Percentiles rank a stretch among this genome's conserved stretches.
These are phyloP conservation scores for Coleophoma crateriformis DNA, from an alignment of 2,329 filamentous ascomycete species.

Conservation along the genomic window DNA sequence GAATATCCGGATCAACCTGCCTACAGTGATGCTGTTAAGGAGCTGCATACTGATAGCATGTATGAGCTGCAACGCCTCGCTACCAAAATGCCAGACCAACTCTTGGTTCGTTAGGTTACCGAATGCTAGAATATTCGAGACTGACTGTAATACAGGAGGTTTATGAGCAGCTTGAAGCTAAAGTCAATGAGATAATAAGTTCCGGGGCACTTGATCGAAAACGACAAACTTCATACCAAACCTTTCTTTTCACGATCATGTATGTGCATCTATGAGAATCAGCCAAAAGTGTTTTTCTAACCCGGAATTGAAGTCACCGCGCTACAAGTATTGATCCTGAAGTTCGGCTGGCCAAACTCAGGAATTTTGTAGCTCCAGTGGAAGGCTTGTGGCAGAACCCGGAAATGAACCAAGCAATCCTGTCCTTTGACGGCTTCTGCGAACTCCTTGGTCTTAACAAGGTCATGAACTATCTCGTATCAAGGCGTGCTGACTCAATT, in stretches of 20 bases:
- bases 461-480: slow-evolving; percentile 73
- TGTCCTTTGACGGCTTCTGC: slow-evolving; percentile 74
- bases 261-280: slow-evolving; percentile 31
- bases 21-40: slow-evolving; percentile 86
- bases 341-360: slow-evolving; percentile 66
- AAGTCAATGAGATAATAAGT: slow-evolving; percentile 74
- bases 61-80: slow-evolving; percentile 85
- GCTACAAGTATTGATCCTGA: slow-evolving; percentile 66
- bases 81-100: slow-evolving; percentile 84
- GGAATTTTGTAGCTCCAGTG: slow-evolving; percentile 77
- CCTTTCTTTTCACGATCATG: slow-evolving; percentile 91
- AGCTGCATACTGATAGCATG: slow-evolving; percentile 79
- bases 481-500: slow-evolving; percentile 66
- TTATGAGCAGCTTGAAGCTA: slow-evolving; percentile 79
- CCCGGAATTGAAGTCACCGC: slow-evolving; percentile 56
- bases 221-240: slow-evolving; percentile 77
- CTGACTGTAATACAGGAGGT: slow-evolving; percentile 45
- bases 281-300: too few species aligned
- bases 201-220: slow-evolving; percentile 74
- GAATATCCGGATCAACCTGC: slow-evolving; percentile 64
- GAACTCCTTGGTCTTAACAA: slow-evolving; percentile 72
- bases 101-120: slow-evolving; percentile 44
- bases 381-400: slow-evolving; percentile 73
- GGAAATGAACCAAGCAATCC: slow-evolving; percentile 62
- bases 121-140: slow-evolving; percentile 16